These are phyloP conservation scores for Quercus phellos DNA, from an alignment of 331 rosid species.

Conservation along the genomic window DNA sequence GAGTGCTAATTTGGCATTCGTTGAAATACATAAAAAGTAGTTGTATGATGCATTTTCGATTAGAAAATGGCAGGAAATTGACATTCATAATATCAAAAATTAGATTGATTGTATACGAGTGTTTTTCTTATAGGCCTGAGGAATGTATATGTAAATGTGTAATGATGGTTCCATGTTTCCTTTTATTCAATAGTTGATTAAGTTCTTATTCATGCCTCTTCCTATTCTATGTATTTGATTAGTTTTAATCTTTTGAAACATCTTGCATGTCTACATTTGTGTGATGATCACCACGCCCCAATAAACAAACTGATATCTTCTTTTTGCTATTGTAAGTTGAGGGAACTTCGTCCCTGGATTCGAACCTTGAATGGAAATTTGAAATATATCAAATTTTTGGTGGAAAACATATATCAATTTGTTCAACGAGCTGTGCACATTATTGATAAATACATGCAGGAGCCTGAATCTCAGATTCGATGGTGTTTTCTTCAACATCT, in stretches of 20 bases:
- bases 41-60: neutral
- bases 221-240: neutral
- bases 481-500: too few species aligned
- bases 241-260: neutral
- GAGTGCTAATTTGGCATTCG: constrained; percentile 22
- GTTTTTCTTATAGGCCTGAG: constrained; percentile 22
- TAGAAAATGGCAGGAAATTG: constrained; percentile 16
- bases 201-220: neutral
- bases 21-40: neutral
- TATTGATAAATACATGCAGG: too few species aligned
- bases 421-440: too few species aligned
- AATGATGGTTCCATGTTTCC: neutral
- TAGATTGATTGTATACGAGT: constrained; percentile 26
- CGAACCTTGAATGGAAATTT: too few species aligned
- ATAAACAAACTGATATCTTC: too few species aligned
- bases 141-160: constrained; percentile 29
- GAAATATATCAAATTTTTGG: too few species aligned
- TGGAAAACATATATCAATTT: too few species aligned
- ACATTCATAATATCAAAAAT: constrained; percentile 15
- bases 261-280: too few species aligned
- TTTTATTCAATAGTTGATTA: neutral
- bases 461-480: too few species aligned
- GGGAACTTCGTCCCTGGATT: too few species aligned
- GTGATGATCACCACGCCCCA: too few species aligned
- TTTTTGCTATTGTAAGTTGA: too few species aligned